Conservation (phyloP, 495 filamentous ascomycete species). For the Cryomyces minteri region DNA sequence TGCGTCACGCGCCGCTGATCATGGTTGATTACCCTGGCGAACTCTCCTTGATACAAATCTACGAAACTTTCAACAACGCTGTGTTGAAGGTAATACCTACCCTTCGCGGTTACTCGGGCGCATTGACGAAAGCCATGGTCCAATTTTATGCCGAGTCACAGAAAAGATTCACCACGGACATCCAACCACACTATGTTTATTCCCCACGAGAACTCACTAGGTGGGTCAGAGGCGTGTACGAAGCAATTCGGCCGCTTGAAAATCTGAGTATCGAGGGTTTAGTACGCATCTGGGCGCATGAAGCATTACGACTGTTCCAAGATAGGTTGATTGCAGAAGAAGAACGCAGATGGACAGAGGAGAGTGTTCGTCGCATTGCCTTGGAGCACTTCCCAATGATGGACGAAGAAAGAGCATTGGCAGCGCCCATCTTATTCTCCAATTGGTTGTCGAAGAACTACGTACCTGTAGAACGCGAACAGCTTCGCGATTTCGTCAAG, state of each 20-base stretch:
- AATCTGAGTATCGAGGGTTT: slow-evolving; percentile 74
- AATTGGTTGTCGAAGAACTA: slow-evolving; percentile 99
- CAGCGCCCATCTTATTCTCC: slow-evolving; percentile 87
- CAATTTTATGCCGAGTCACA: slow-evolving; percentile 92
- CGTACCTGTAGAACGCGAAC: slow-evolving; percentile 85
- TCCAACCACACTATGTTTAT: slow-evolving; percentile 98
- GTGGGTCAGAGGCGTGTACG: slow-evolving; percentile 94
- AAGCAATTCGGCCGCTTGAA: slow-evolving; percentile 86
- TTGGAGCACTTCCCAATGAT: slow-evolving; percentile 86
- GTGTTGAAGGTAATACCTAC: slow-evolving; percentile 92
- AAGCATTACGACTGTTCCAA: slow-evolving; percentile 88
- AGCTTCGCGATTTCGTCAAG: slow-evolving; percentile 90
- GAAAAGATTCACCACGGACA: slow-evolving; percentile 77
- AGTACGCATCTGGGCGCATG: slow-evolving; percentile 94
- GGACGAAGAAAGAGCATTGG: slow-evolving; percentile 72
- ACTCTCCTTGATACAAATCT: slow-evolving; percentile 83
- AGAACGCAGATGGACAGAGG: slow-evolving; percentile 87
- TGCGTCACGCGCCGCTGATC: slow-evolving; percentile 85
- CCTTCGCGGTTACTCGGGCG: slow-evolving; percentile 83
- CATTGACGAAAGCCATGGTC: slow-evolving; percentile 95
- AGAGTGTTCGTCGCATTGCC: slow-evolving; percentile 66
- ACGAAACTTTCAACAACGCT: slow-evolving; percentile 94
- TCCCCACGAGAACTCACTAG: slow-evolving; percentile 93
- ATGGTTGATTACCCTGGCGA: slow-evolving; percentile 99
- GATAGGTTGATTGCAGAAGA: slow-evolving; percentile 89